Evolutionary conservation across 371 early-diverging fungal species (phyloP).

Genomic region (Mortierella sp.): DNA sequence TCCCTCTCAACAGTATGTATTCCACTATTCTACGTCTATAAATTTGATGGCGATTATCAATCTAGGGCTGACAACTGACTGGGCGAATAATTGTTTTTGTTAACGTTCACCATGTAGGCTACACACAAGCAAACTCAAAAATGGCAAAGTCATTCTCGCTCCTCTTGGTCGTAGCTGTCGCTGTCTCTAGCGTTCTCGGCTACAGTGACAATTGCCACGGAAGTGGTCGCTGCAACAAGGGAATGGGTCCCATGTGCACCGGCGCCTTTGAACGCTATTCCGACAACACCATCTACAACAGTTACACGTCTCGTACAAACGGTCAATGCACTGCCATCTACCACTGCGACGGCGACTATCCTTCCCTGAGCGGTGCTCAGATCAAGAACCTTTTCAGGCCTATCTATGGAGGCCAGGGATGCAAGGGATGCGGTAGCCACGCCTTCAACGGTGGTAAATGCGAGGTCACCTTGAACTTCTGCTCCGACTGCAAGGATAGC

Average conservation of each 20-base stretch:
- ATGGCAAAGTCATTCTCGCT: constrained; percentile 53
- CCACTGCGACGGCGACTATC: constrained; percentile 26
- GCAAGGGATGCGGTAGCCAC: constrained; percentile 47
- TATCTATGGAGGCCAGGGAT: constrained; percentile 37
- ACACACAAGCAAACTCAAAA: too few relatives aligned
- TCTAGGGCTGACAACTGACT: too few relatives aligned
- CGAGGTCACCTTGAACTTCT: constrained; percentile 39
- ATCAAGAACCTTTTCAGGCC: constrained; percentile 26
- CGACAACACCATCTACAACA: constrained; percentile 22
- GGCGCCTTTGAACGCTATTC: constrained; percentile 26
- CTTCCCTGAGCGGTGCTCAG: constrained; percentile 19
- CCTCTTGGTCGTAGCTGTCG: constrained; percentile 9
- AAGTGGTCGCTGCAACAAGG: constrained; percentile 23
- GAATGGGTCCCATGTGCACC: constrained; percentile 14
- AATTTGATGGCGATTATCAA: too few relatives aligned
- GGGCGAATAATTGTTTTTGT: too few relatives aligned
- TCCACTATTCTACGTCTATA: too few relatives aligned
- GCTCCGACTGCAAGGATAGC: constrained; percentile 25
- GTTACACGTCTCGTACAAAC: constrained; percentile 24
- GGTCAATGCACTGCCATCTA: constrained; percentile 38
- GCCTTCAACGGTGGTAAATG: constrained; percentile 38
- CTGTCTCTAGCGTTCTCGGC: constrained; percentile 6
- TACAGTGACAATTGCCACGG: constrained; percentile 37
- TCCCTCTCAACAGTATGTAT: too few relatives aligned
- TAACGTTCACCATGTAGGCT: too few relatives aligned